A percentile compares a stretch with the other conserved stretches of the same genome.
Evolutionary conservation across 108 stramenopile genomes (phyloP).

Genomic region (Schizochytrium sp.): DNA sequence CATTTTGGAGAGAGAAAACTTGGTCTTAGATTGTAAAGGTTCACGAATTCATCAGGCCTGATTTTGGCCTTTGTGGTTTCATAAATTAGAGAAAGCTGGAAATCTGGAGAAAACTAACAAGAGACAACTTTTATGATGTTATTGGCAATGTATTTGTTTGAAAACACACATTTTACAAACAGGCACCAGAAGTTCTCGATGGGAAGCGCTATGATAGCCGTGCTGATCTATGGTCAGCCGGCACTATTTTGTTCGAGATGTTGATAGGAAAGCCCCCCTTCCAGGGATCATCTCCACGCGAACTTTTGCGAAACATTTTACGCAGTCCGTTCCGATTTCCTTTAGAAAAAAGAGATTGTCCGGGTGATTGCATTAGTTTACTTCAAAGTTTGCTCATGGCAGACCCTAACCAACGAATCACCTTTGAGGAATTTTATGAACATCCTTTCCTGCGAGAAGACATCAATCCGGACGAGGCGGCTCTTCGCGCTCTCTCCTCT

Average conservation of each 20-base stretch:
- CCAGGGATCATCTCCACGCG: conserved; percentile 8
- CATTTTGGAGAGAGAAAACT: conserved; percentile 79
- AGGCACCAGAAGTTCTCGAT: conserved; percentile 57
- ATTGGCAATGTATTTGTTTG: too few species aligned
- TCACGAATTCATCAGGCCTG: not conserved
- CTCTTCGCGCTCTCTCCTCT: not conserved
- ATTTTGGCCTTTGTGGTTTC: not conserved
- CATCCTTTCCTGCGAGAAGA: not conserved
- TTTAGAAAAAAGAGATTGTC: not conserved
- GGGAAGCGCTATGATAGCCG: conserved; percentile 89
- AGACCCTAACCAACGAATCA: conserved; percentile 10
- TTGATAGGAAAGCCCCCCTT: conserved; percentile 72
- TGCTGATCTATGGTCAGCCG: conserved; percentile 97
- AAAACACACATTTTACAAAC: not conserved
- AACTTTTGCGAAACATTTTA: conserved; percentile 46
- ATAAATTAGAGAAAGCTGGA: not conserved
- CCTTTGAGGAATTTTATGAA: conserved; percentile 41
- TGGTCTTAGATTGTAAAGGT: not conserved
- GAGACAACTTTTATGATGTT: too few species aligned
- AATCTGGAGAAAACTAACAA: too few species aligned
- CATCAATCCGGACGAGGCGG: not conserved
- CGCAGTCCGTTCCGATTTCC: conserved; percentile 3
- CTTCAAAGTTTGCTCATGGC: not conserved
- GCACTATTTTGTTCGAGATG: conserved; percentile 97
- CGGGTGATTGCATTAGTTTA: not conserved